Evolutionary conservation across 2,329 filamentous ascomycete genomes (phyloP).

Genomic region (Epicoccum sorghinum): DNA sequence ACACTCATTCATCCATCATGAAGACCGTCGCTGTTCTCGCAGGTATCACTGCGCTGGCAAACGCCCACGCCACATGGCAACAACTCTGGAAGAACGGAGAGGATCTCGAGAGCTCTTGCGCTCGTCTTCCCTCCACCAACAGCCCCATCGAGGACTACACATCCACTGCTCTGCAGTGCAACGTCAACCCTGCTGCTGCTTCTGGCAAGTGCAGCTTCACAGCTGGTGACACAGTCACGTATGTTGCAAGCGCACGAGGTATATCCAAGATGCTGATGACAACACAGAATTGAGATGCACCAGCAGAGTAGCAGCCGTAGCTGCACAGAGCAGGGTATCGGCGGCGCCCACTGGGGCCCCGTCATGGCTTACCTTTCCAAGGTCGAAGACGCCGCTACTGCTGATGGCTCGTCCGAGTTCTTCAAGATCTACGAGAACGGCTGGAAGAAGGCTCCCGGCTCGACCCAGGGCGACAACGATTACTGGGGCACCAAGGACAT

Average conservation of each 20-base stretch:
- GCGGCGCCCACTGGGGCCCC: slow-evolving; percentile 57
- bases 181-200: slow-evolving; percentile 34
- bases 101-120: slow-evolving; percentile 38
- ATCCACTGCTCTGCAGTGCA: slow-evolving; percentile 39
- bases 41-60: slow-evolving; percentile 33
- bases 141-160: slow-evolving; percentile 40
- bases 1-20: slow-evolving; percentile 26
- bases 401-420: slow-evolving; percentile 57
- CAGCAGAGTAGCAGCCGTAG: slow-evolving; percentile 32
- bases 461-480: slow-evolving; percentile 49
- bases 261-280: background rate
- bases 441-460: slow-evolving; percentile 38
- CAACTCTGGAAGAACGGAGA: slow-evolving; percentile 41
- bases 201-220: slow-evolving; percentile 34
- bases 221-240: slow-evolving; percentile 35
- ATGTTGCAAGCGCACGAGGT: background rate
- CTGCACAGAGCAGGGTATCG: slow-evolving; percentile 33
- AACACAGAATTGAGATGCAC: slow-evolving; percentile 35
- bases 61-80: slow-evolving; percentile 39
- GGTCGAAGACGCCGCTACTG: slow-evolving; percentile 47
- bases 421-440: slow-evolving; percentile 56
- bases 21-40: slow-evolving; percentile 36
- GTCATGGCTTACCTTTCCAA: slow-evolving; percentile 58
- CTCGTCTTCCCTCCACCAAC: slow-evolving; percentile 34
- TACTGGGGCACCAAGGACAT: slow-evolving; percentile 52